Conservation (phyloP, 2,329 filamentous ascomycete species). For the Epichloe scottii region DNA sequence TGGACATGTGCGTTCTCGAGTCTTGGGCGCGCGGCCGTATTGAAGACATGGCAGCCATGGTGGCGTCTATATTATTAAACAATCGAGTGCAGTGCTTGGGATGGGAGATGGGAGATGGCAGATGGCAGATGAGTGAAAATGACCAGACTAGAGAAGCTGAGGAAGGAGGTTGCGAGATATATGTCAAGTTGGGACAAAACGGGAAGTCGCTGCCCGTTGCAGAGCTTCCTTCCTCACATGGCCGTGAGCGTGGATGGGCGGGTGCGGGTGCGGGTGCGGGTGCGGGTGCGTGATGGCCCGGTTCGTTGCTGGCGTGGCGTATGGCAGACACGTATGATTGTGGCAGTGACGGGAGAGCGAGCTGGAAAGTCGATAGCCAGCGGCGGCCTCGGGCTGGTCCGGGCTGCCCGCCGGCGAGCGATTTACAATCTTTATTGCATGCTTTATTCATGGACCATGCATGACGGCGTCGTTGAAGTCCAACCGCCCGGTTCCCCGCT, state of each 20-base stretch:
- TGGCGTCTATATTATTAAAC: neutral
- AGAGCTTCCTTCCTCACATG: neutral
- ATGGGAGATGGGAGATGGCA: neutral
- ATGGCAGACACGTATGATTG: neutral
- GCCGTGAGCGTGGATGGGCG: neutral
- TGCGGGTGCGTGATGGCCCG: neutral
- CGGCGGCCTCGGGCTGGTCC: neutral
- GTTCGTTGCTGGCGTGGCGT: neutral
- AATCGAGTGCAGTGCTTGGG: neutral
- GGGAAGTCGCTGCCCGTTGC: neutral
- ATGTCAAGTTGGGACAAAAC: neutral
- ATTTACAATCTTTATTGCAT: neutral
- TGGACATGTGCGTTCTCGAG: neutral
- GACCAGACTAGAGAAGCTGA: neutral
- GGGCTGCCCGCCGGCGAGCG: neutral
- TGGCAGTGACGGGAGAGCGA: conserved; percentile 1
- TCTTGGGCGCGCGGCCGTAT: neutral
- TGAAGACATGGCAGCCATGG: neutral
- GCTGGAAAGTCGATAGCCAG: no score
- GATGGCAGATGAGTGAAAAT: neutral
- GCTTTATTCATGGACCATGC: neutral
- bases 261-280: neutral
- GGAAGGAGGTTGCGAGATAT: neutral
- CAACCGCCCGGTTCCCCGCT: no score
- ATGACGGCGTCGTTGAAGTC: no score